Evolutionary conservation across 1,284 basidiomycete species (phyloP).

Genomic region (Puccinia horiana): DNA sequence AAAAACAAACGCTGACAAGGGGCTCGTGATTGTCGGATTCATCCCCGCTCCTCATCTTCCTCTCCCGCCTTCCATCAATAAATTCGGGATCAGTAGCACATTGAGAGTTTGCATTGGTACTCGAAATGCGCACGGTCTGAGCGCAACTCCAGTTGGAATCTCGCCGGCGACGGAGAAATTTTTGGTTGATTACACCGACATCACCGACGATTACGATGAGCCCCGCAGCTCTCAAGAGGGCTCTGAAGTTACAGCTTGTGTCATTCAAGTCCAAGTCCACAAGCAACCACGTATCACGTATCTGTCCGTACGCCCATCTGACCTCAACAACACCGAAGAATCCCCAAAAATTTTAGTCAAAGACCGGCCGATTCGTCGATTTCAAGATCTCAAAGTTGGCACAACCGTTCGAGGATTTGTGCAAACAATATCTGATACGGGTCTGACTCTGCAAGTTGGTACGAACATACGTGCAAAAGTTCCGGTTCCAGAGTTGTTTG

Average conservation of each 20-base stretch:
- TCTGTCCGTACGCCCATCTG: conserved; percentile 30
- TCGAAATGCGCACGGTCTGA: conserved; percentile 19
- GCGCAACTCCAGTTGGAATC: conserved; percentile 9
- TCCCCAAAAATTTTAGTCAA: not conserved
- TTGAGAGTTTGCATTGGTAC: conserved; percentile 7
- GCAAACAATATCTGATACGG: conserved; percentile 8
- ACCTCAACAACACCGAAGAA: not conserved
- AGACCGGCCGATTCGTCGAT: conserved; percentile 34
- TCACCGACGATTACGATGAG: conserved; percentile 43
- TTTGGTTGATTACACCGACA: conserved; percentile 43
- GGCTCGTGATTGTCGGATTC: conserved; percentile 76
- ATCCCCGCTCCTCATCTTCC: not conserved
- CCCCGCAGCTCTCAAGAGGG: not conserved
- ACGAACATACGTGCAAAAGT: conserved; percentile 32
- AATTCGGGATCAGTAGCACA: conserved; percentile 5
- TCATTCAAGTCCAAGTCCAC: conserved; percentile 43
- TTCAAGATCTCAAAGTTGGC: not conserved
- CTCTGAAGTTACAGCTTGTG: conserved; percentile 14
- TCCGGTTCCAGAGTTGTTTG: conserved; percentile 14
- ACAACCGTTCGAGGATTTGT: conserved; percentile 44
- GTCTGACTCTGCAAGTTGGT: conserved; percentile 32
- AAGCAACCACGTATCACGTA: not conserved
- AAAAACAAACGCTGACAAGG: conserved; percentile 83
- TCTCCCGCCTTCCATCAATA: not conserved
- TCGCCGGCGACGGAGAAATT: conserved; percentile 11